Base-by-base conservation (phyloP, 78 protist species). In the Anaeramoeba ignava region DNA sequence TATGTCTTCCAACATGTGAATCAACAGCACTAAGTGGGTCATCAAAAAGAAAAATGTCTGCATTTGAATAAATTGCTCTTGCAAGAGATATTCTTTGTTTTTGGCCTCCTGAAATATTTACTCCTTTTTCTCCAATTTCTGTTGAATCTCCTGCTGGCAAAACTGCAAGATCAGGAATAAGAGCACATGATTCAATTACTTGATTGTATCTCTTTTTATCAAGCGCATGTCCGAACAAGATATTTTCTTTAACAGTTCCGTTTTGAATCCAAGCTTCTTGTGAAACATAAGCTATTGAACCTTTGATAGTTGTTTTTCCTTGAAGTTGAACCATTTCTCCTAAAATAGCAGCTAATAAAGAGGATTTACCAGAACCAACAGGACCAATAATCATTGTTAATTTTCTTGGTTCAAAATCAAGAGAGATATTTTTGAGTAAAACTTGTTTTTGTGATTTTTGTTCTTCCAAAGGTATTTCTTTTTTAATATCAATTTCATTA, bases 11-110 rank as follows among this genome's bases (percentile, higher is more conserved):
- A 17, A 54, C 73, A 54, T 54, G 73, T 17, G 73, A 8, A 54
- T 54, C 73, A 54, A 54, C 73, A 27, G 73, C 73, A 54, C 73
- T 54, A 27, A 87, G 84, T 2, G 91, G 86, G 41, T 87, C 91
- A 33, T 89, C 91, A 33, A 87, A 82, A 27, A 89, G 34, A 8
- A 89, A 85, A 33, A 89, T 79, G 38, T 42, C 41, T 38, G 88
- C 87, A 42, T 78, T 3, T 0, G 84, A 80, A n/a, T 89, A n/a
- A 17, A 90, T 34, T n/a, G 90, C 84, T 3, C 94, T 42, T 2
- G 93, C 93, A 3, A 92, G 87, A 2, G 92, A 89, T 36, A 92
- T 79, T 36, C 73, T 54, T 27, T 8, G 34, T 17, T 54, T 54
- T 54, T 54, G 73, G 34, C 73, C 73, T 8, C 73, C 73, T 27